Conservation (phyloP, 176 grass and related monocot genomes). For the Ensete ventricosum region DNA sequence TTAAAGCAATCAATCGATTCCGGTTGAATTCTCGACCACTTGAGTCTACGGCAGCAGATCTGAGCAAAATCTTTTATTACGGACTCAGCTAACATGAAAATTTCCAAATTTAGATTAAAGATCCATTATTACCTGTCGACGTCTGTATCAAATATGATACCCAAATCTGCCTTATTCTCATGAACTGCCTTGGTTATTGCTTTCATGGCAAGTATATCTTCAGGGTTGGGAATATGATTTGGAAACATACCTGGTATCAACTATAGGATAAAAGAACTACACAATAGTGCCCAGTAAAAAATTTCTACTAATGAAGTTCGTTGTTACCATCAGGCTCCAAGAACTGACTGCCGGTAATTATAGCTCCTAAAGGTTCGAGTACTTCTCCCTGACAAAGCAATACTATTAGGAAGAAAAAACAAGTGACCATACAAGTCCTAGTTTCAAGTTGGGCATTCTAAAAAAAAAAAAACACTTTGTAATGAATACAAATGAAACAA, state of each 20-base stretch:
- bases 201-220: slow-evolving; percentile 90
- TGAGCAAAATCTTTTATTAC: slow-evolving; percentile 31
- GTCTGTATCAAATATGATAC: slow-evolving; percentile 99
- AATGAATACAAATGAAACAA: not conserved
- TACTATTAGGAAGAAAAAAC: slow-evolving; percentile 5
- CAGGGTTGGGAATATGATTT: slow-evolving; percentile 95
- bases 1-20: slow-evolving; percentile 85
- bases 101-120: not conserved
- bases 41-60: slow-evolving; percentile 89
- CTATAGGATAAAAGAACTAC: slow-evolving; percentile 13
- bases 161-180: slow-evolving; percentile 86
- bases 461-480: not conserved
- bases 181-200: slow-evolving; percentile 84
- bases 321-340: slow-evolving; percentile 91
- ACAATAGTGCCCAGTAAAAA: not conserved
- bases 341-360: slow-evolving; percentile 85
- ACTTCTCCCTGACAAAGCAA: slow-evolving; percentile 60
- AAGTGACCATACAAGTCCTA: not conserved
- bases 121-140: slow-evolving; percentile 63
- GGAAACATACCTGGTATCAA: slow-evolving; percentile 70
- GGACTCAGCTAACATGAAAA: not conserved
- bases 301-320: slow-evolving; percentile 8
- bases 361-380: slow-evolving; percentile 73
- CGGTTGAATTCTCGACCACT: slow-evolving; percentile 74
- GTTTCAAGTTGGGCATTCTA: not conserved